Evolutionary conservation across 2,329 filamentous ascomycete species (phyloP).

Genomic region (Bipolaris gigantea): DNA sequence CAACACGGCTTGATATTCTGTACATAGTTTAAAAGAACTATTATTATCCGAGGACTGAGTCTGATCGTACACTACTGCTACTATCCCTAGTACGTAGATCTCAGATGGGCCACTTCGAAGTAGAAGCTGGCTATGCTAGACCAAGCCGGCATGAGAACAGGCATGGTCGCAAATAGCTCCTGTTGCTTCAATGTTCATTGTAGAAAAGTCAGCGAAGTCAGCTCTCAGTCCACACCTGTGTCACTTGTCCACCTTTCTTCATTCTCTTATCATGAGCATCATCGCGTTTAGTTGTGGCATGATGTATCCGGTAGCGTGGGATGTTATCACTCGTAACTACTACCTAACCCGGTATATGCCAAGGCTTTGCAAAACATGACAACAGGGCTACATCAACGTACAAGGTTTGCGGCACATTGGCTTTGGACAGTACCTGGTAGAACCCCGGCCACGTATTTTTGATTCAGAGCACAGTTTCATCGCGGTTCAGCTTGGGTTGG

Average conservation of each 20-base stretch:
- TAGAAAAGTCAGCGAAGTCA: too few species aligned
- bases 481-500: neutral
- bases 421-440: neutral
- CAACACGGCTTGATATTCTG: slow-evolving; percentile 4
- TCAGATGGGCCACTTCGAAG: too few species aligned
- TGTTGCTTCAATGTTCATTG: too few species aligned
- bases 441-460: neutral
- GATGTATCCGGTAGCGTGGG: neutral
- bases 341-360: neutral
- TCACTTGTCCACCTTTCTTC: neutral
- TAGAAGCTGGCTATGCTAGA: too few species aligned
- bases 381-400: slow-evolving; percentile 3
- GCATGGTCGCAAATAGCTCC: too few species aligned
- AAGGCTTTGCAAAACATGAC: slow-evolving; percentile 1
- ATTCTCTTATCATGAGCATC: neutral
- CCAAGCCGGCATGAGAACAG: too few species aligned
- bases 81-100: neutral
- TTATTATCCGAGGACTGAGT: neutral
- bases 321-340: neutral
- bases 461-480: neutral
- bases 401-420: slow-evolving; percentile 3
- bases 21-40: slow-evolving; percentile 7
- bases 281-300: neutral
- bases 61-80: neutral
- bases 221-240: neutral